Percentiles rank a stretch among this genome's conserved stretches.
These are phyloP conservation scores for Ascosphaera apis DNA, from an alignment of 2,329 filamentous ascomycete genomes.

Conservation along the genomic window DNA sequence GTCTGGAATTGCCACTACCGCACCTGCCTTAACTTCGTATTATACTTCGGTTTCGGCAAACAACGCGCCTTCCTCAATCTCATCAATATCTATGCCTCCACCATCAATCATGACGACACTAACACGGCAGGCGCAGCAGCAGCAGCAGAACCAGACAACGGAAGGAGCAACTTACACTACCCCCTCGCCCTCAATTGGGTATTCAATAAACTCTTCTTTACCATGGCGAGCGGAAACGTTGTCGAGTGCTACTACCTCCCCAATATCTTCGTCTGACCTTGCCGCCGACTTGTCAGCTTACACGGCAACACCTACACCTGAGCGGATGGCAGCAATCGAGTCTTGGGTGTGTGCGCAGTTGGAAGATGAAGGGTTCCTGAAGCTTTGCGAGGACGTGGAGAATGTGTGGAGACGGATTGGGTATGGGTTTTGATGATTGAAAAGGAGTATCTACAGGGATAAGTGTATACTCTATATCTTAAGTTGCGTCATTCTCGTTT, in stretches of 20 bases:
- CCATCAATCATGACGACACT: neutral
- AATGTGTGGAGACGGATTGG: conserved; percentile 18
- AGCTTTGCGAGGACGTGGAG: conserved; percentile 19
- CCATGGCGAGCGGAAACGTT: neutral
- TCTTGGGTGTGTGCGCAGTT: conserved; percentile 20
- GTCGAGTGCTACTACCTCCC: neutral
- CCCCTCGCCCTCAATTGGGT: neutral
- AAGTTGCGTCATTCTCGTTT: no score
- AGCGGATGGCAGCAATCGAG: conserved; percentile 14
- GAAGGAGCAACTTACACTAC: neutral
- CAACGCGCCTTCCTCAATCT: no score
- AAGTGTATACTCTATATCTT: no score
- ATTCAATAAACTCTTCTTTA: neutral
- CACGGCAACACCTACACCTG: conserved; percentile 10
- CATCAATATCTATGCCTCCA: neutral
- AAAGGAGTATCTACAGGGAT: no score
- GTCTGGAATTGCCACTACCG: no score
- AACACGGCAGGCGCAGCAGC: no score
- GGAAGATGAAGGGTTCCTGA: conserved; percentile 18
- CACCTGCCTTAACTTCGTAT: no score
- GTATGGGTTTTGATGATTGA: conserved; percentile 12
- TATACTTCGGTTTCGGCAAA: no score
- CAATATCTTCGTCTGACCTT: neutral
- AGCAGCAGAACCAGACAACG: no score
- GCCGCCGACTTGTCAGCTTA: conserved; percentile 13